Percentiles rank a stretch among this genome's conserved stretches.
These are phyloP conservation scores for Phylloporus sp. DNA, from an alignment of 768 basidiomycete genomes.

Conservation along the genomic window DNA sequence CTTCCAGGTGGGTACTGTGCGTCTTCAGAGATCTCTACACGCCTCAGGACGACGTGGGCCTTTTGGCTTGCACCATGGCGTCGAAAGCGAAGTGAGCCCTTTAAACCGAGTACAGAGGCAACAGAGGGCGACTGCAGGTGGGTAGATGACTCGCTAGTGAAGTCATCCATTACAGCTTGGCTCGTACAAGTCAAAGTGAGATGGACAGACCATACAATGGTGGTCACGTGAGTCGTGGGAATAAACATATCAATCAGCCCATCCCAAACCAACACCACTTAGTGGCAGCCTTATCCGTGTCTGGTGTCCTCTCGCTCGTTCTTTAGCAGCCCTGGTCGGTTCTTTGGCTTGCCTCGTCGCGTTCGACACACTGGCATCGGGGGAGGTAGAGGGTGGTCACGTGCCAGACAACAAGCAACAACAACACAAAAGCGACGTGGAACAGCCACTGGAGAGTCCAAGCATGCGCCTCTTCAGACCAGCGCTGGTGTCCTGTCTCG, in stretches of 20 bases:
- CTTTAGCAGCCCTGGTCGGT: too few species aligned
- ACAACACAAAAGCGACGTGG: too few species aligned
- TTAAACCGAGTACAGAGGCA: slow-evolving; percentile 57
- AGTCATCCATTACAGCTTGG: slow-evolving; percentile 33
- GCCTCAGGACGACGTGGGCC: slow-evolving; percentile 63
- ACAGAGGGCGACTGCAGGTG: slow-evolving; percentile 33
- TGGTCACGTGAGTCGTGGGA: slow-evolving; percentile 25
- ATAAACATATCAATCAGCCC: neutral
- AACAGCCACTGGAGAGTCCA: too few species aligned
- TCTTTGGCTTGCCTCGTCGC: neutral
- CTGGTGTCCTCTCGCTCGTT: too few species aligned
- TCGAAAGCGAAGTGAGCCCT: slow-evolving; percentile 59
- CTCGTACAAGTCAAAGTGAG: slow-evolving; percentile 7
- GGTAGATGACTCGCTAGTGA: slow-evolving; percentile 35
- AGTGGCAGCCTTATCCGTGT: too few species aligned
- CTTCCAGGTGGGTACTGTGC: slow-evolving; percentile 40
- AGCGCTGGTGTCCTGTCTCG: slow-evolving; percentile 28
- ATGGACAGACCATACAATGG: neutral
- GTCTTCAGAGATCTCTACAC: slow-evolving; percentile 49
- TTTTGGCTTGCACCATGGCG: slow-evolving; percentile 65
- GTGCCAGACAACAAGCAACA: slow-evolving; percentile 22
- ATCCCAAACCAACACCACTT: neutral
- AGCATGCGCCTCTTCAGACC: slow-evolving; percentile 29
- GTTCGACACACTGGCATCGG: neutral
- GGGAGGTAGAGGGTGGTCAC: slow-evolving; percentile 12